Percentiles rank a stretch among this genome's conserved stretches.
These are phyloP conservation scores for Imleria badia DNA, from an alignment of 768 basidiomycete genomes.

Conservation along the genomic window DNA sequence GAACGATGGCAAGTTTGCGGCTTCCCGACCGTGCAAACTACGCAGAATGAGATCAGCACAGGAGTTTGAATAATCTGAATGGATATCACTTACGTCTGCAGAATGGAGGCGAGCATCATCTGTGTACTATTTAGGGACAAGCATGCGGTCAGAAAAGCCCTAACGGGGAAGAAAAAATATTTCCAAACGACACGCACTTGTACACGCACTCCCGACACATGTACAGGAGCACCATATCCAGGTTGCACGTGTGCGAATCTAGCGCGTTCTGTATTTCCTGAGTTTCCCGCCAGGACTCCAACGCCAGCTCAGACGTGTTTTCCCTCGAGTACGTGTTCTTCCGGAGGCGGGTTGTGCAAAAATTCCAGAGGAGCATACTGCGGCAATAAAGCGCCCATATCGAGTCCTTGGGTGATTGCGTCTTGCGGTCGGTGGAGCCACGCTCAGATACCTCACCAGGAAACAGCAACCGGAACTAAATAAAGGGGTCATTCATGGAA, in stretches of 20 bases:
- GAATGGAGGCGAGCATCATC: conserved; percentile 59
- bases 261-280: conserved; percentile 66
- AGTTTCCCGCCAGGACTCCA: conserved; percentile 66
- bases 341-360: conserved; percentile 52
- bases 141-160: conserved; percentile 13
- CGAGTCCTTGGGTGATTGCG: conserved; percentile 67
- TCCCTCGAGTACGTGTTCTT: conserved; percentile 43
- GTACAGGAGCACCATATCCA: conserved; percentile 66
- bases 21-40: conserved; percentile 54
- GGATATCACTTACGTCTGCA: conserved; percentile 56
- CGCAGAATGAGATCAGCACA: conserved; percentile 19
- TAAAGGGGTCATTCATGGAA: conserved; percentile 14
- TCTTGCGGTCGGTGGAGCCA: conserved; percentile 39
- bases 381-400: conserved; percentile 84
- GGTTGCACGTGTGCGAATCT: conserved; percentile 66
- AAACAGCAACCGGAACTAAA: conserved; percentile 52
- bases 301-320: conserved; percentile 57
- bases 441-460: conserved; percentile 70
- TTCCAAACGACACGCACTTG: conserved; percentile 50
- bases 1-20: conserved; percentile 51
- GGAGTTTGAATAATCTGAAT: background rate
- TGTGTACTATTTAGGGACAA: conserved; percentile 47
- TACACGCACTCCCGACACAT: conserved; percentile 69
- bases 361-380: conserved; percentile 79
- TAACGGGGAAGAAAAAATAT: conserved; percentile 5